Percentiles rank a stretch among this genome's conserved stretches.
Conservation (phyloP, 164 flowering plant genomes). For the Umbellularia californica region DNA sequence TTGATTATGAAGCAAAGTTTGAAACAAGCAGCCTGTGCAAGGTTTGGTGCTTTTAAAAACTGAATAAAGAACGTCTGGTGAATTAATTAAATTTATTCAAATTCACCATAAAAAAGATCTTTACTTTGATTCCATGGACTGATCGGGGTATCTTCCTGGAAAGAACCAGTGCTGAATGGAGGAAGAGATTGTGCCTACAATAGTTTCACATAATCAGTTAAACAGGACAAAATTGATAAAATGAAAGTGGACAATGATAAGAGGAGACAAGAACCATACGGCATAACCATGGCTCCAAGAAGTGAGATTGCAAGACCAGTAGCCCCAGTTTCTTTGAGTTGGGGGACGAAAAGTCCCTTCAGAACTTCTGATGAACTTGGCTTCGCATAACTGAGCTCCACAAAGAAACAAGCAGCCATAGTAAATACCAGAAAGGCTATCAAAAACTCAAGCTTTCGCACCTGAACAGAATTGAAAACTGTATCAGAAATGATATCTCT, state of each 20-base stretch:
- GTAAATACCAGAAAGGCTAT: constrained; percentile 82
- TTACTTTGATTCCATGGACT: constrained; percentile 75
- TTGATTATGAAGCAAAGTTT: not conserved
- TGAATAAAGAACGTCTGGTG: no score
- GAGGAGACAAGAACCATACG: constrained; percentile 43
- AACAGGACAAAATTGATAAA: not conserved
- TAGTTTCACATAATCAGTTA: not conserved
- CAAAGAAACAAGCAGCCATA: constrained; percentile 81
- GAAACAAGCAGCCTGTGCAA: not conserved
- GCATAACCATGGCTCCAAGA: constrained; percentile 97
- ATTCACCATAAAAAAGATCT: constrained; percentile 7
- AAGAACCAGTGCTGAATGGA: constrained; percentile 90
- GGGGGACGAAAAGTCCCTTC: constrained; percentile 83
- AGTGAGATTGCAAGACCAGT: constrained; percentile 85
- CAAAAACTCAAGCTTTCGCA: constrained; percentile 86
- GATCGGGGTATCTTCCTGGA: constrained; percentile 71
- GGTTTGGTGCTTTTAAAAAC: not conserved
- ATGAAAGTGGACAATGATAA: not conserved
- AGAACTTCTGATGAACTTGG: constrained; percentile 69
- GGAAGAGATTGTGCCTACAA: constrained; percentile 83
- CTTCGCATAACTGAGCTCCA: constrained; percentile 78
- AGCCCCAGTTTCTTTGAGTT: constrained; percentile 77
- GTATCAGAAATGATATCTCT: not conserved
- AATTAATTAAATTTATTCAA: not conserved
- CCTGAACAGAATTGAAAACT: constrained; percentile 33